Evolutionary conservation across 2,329 filamentous ascomycete genomes (phyloP).

Genomic region (Aspergillus jensenii): DNA sequence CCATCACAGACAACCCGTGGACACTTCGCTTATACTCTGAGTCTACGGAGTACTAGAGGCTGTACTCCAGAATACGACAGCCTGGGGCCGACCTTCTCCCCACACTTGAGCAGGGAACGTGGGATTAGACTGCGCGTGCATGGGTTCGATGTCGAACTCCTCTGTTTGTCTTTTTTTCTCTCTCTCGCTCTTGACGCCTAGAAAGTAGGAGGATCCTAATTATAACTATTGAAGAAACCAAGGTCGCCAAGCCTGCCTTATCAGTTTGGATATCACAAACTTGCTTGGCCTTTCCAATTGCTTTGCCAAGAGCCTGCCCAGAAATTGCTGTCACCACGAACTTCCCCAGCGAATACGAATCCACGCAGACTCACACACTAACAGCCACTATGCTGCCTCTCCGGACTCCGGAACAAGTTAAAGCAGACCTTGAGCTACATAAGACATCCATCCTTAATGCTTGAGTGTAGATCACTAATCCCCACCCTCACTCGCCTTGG

Average conservation of each 20-base stretch:
- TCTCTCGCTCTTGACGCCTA: neutral
- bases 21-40: neutral
- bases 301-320: conserved; percentile 3
- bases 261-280: neutral
- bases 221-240: neutral
- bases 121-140: neutral
- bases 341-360: conserved; percentile 1
- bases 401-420: conserved; percentile 5
- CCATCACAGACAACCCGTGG: neutral
- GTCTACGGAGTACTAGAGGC: neutral
- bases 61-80: neutral
- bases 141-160: neutral
- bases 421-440: conserved; percentile 37
- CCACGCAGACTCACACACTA: neutral
- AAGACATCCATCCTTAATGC: conserved; percentile 50
- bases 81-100: neutral
- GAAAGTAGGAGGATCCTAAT: neutral
- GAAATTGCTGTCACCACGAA: conserved; percentile 1
- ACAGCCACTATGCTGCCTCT: neutral
- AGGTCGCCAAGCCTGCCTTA: conserved; percentile 4
- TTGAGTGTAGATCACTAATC: conserved; percentile 49
- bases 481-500: conserved; percentile 39
- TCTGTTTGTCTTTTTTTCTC: neutral
- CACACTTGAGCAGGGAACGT: conserved; percentile 1
- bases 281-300: neutral